Base-by-base conservation (phyloP, 202 grass and related monocot genomes). In the Schoenoplectus triqueter region DNA sequence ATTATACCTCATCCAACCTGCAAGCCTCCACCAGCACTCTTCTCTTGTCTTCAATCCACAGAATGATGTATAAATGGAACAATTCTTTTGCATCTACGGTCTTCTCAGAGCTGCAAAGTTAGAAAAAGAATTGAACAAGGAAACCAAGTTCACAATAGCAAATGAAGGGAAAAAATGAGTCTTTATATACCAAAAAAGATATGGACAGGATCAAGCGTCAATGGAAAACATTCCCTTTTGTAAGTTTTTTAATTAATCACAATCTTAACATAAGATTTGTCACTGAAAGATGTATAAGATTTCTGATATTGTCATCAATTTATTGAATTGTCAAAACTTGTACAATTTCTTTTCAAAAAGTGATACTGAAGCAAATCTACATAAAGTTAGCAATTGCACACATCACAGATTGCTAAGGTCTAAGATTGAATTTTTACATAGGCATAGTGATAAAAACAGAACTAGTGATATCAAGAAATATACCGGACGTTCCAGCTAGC, bases 21-120 rank as follows among this genome's bases (percentile, higher is more conserved):
- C 96, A 99, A 85, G 94, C 89, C 83, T 96, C 96, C 1, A 96
- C 87, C 76, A 99, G 85, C 85, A 89, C 80, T 79, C 89, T 91
- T 46, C 93, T 89, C 82, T 96, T 99, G 88, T 99, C 96, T 84
- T 99, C 89, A 88, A 96, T 99, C 96, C 96, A 99, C 82, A 95
- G 85, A 40, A 95, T 87, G 90, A 99, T 94, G 84, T 99, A 95
- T 78, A 99, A 83, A 88, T 99, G 96, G 86, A 99, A 99, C 79
- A 99, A 67, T 82, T 99, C 93, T 88, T 98, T 99, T 70, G 96
- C 96, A 91, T 99, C 93, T 71, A 99, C 93, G 10, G 89, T 80
- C 92, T 99, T 99, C 56, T 95, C 85, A 86, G 88, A 70, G 69
- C 96, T 99, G 88, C 52, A 54, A 45, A 50, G 69, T 85, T 64